Percentiles rank a stretch among this genome's conserved stretches.
Conservation (phyloP, 768 basidiomycete genomes). For the Epithele typhae region DNA sequence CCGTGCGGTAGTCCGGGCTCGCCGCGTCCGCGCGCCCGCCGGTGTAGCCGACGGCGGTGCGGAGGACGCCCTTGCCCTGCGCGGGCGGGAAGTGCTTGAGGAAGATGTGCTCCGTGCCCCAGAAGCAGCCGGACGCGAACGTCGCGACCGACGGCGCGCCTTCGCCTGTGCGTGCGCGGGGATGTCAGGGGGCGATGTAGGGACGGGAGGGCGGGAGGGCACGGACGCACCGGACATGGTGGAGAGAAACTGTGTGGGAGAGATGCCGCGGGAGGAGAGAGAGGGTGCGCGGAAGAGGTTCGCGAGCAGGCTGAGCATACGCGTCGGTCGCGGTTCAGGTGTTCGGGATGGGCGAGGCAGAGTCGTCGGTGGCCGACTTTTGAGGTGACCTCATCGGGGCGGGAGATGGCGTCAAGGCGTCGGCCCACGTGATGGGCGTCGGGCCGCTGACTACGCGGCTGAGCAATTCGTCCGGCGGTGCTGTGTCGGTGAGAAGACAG, state of each 20-base stretch:
- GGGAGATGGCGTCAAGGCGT: slow-evolving; percentile 11
- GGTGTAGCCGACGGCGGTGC: slow-evolving; percentile 76
- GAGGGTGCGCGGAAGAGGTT: slow-evolving; percentile 2
- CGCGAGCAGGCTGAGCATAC: slow-evolving; percentile 13
- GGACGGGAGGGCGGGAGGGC: neutral
- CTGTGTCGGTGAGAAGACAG: too few species aligned
- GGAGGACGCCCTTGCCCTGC: slow-evolving; percentile 69
- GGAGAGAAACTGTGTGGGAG: slow-evolving; percentile 1
- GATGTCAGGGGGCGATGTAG: too few species aligned
- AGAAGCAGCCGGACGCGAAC: slow-evolving; percentile 71
- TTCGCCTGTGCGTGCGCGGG: neutral
- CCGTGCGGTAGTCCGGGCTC: slow-evolving; percentile 65
- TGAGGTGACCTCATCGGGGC: neutral
- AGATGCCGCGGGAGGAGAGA: slow-evolving; percentile 8
- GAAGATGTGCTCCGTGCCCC: slow-evolving; percentile 87
- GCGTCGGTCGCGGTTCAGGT: too few species aligned
- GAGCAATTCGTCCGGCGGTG: too few species aligned
- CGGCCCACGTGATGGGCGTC: slow-evolving; percentile 12
- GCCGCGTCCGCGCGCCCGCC: slow-evolving; percentile 54
- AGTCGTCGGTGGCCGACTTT: neutral
- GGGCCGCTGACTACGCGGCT: too few species aligned
- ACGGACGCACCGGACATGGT: slow-evolving; percentile 17
- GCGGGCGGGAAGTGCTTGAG: slow-evolving; percentile 70
- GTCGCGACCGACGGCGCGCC: slow-evolving; percentile 42
- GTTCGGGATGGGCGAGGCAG: slow-evolving; percentile 1